Evolutionary conservation across 2,329 filamentous ascomycete species (phyloP), one percentile per base, ranked within the genome.

Genomic region (Massarina eburnea): DNA sequence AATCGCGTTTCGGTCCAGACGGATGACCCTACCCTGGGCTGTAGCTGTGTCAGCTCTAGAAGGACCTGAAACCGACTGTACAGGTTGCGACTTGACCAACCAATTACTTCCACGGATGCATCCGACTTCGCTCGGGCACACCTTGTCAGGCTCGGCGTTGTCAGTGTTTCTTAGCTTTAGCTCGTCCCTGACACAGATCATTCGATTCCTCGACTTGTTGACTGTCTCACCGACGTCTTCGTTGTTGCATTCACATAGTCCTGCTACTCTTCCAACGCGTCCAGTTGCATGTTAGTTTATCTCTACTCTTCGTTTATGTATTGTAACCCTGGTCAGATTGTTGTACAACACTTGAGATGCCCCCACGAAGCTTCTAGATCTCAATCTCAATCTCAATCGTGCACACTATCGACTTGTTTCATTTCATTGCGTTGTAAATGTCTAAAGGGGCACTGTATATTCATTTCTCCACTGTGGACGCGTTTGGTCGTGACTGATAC

Each of bases 1-100:
- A 39, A 44, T 37, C 37, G 35, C 22, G 30, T 41, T 48, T 40
- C 40, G 37, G 41, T 37, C 26, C 21, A 30, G 27, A 12, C 15
- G 15, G 10, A 26, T 39, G 9, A 18, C 19, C 24, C 8, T 39
- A 29, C 21, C 15, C 15, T 17, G 27, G n/a, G 27, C 24, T 24
- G 17, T 24, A 18, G 21, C 4, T 15, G 21, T 39, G 36, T 27
- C 21, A 24, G 10, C 36, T 24, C 20, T 17, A 39, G 21, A 27
- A 39, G 17, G n/a, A 26, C 21, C n/a, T 39, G 36, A 39, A 29
- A 39, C 36, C 17, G 21, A 27, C 8, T 5, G 5, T 39, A 29
- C 21, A 24, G 10, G 36, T 17, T 27, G 20, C 19, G 8, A n/a
- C 18, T 19, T 17, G 5, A 21, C n/a, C 27, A 14, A 14, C 27